Conservation (phyloP, 306 rosid genomes). For the Begonia masoniana region DNA sequence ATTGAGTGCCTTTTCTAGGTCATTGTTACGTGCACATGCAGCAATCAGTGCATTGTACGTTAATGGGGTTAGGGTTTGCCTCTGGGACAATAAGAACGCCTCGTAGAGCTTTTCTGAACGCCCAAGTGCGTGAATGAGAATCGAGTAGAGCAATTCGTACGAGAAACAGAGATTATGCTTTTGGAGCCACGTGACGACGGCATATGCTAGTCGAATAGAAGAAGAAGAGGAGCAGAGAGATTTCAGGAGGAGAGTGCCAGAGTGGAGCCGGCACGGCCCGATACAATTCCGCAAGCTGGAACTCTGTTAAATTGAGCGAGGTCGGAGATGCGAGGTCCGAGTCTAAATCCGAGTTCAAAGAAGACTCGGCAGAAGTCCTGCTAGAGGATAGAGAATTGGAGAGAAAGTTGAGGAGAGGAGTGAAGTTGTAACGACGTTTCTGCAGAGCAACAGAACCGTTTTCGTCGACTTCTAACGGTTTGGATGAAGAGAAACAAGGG, state of each 20-base stretch:
- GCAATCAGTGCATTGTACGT: conserved; percentile 82
- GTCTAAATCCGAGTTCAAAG: background rate
- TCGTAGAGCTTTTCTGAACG: conserved; percentile 83
- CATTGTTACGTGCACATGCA: conserved; percentile 83
- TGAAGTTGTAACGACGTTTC: conserved; percentile 57
- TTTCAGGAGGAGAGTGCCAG: conserved; percentile 87
- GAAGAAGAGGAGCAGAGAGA: conserved; percentile 59
- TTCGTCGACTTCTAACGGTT: conserved; percentile 25
- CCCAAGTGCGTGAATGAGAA: conserved; percentile 87
- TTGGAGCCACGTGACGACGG: conserved; percentile 78
- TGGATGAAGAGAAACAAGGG: conserved; percentile 16
- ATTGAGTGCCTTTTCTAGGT: conserved; percentile 68
- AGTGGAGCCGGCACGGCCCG: conserved; percentile 78
- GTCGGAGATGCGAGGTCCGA: conserved; percentile 33
- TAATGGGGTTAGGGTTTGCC: conserved; percentile 53
- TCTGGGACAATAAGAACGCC: conserved; percentile 74
- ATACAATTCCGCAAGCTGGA: conserved; percentile 70
- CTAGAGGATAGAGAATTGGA: conserved; percentile 11
- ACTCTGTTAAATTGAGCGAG: conserved; percentile 53
- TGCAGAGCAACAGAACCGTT: conserved; percentile 36
- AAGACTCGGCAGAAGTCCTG: background rate
- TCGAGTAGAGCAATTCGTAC: conserved; percentile 77
- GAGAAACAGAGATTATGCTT: conserved; percentile 88
- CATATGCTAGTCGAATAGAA: conserved; percentile 52
- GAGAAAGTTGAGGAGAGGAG: conserved; percentile 65